Evolutionary conservation across 208 protist species (phyloP).

Genomic region (Naegleria lovaniensis): DNA sequence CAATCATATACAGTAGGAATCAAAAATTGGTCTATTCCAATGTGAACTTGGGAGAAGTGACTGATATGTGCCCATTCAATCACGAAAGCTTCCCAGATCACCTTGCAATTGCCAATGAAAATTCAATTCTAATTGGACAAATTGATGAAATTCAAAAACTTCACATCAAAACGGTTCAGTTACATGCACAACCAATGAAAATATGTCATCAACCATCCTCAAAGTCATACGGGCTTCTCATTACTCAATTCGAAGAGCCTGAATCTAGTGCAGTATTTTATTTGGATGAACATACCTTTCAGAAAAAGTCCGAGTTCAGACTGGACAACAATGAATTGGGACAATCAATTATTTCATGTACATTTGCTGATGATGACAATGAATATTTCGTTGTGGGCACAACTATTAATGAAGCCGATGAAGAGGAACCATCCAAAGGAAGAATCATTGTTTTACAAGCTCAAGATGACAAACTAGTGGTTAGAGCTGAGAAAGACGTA

Average conservation of each 20-base stretch:
- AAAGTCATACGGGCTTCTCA: not conserved
- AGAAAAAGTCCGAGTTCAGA: not conserved
- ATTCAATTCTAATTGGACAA: conserved; percentile 20
- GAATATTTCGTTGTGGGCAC: conserved; percentile 33
- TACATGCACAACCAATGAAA: conserved; percentile 22
- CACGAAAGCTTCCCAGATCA: not conserved
- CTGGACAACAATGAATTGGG: not conserved
- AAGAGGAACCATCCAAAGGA: conserved; percentile 29
- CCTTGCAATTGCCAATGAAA: conserved; percentile 19
- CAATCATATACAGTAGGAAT: conserved; percentile 35
- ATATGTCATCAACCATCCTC: conserved; percentile 25
- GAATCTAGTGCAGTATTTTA: not conserved
- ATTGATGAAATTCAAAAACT: conserved; percentile 40
- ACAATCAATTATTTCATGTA: not conserved
- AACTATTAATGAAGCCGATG: conserved; percentile 25
- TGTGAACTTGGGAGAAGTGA: conserved; percentile 30
- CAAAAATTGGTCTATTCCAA: conserved; percentile 32
- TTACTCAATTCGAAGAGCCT: not conserved
- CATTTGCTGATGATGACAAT: conserved; percentile 17
- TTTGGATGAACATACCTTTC: not conserved
- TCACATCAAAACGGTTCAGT: conserved; percentile 31
- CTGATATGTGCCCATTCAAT: conserved; percentile 14
- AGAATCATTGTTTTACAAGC: conserved; percentile 31
- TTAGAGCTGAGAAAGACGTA: conserved; percentile 33
- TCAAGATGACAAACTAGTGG: conserved; percentile 7